phyloP scores from a whole-genome alignment of 306 rosid species.

The Clitoria ternatea region DNA sequence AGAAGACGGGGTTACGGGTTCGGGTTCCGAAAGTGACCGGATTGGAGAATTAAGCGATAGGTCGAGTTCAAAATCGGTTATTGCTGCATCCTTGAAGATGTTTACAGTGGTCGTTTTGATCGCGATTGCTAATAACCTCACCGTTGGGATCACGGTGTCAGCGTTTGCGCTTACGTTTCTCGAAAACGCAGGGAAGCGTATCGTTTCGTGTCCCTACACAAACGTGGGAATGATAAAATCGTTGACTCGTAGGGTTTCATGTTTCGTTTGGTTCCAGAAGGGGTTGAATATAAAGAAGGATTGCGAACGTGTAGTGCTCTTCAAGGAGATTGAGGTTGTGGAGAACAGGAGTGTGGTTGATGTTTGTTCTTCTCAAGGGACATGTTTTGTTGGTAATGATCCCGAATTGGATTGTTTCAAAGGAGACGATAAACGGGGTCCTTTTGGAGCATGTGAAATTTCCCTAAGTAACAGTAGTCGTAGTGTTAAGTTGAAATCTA shows the following conservation, averaged over 20 bases:
- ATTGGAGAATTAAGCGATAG: background rate
- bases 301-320: too few relatives aligned
- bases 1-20: too few relatives aligned
- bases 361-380: too few relatives aligned
- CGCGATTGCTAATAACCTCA: conserved; percentile 40
- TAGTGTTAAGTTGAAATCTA: conserved; percentile 35
- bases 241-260: conserved; percentile 5
- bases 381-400: too few relatives aligned
- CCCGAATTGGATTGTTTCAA: too few relatives aligned
- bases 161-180: conserved; percentile 59
- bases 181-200: conserved; percentile 40
- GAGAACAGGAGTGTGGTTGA: conserved; percentile 15
- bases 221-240: background rate
- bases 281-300: background rate
- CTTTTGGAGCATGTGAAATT: background rate
- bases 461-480: conserved; percentile 24
- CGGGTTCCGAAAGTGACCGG: too few relatives aligned
- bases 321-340: conserved; percentile 40
- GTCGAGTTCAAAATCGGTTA: background rate
- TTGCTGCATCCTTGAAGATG: conserved; percentile 31
- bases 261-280: background rate
- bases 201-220: conserved; percentile 16
- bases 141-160: conserved; percentile 55
- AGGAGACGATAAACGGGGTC: conserved; percentile 4
- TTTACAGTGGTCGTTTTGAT: conserved; percentile 37